Percentiles rank a stretch among this genome's conserved stretches.
Conservation (phyloP, 805 yeast genomes). For the Metschnikowia shivogae region DNA sequence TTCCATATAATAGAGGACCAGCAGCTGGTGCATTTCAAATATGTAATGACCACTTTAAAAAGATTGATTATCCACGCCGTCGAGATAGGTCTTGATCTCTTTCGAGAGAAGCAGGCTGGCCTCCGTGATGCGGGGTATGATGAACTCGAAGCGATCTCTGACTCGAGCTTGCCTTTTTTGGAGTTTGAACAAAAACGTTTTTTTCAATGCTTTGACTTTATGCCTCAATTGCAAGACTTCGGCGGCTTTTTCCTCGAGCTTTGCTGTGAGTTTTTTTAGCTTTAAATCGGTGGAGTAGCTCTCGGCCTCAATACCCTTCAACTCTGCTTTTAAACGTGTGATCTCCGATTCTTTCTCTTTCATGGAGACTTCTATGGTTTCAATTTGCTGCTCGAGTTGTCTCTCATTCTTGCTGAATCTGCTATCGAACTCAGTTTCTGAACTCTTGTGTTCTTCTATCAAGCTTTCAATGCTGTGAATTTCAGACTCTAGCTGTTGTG, state of each 20-base stretch:
- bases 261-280: slow-evolving; percentile 23
- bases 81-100: slow-evolving; percentile 4
- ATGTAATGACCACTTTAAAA: background rate
- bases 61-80: background rate
- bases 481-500: slow-evolving; percentile 36
- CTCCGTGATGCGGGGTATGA: slow-evolving; percentile 29
- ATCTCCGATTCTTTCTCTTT: slow-evolving; percentile 23
- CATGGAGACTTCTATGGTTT: slow-evolving; percentile 21
- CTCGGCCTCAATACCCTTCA: slow-evolving; percentile 24
- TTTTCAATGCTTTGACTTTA: slow-evolving; percentile 27
- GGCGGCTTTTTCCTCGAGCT: slow-evolving; percentile 21
- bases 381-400: slow-evolving; percentile 19
- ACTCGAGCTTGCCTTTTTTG: slow-evolving; percentile 23
- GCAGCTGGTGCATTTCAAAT: background rate
- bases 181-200: slow-evolving; percentile 23
- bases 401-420: slow-evolving; percentile 20
- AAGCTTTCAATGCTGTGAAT: slow-evolving; percentile 22
- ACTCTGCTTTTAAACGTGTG: slow-evolving; percentile 17
- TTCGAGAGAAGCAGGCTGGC: slow-evolving; percentile 21
- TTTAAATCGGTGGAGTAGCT: slow-evolving; percentile 20
- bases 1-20: no score
- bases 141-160: slow-evolving; percentile 33
- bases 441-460: slow-evolving; percentile 13
- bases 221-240: slow-evolving; percentile 24
- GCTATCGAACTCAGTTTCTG: slow-evolving; percentile 14